Evolutionary conservation across 139 green algal species (phyloP).

Genomic region (Chlamydomonas schloesseri): DNA sequence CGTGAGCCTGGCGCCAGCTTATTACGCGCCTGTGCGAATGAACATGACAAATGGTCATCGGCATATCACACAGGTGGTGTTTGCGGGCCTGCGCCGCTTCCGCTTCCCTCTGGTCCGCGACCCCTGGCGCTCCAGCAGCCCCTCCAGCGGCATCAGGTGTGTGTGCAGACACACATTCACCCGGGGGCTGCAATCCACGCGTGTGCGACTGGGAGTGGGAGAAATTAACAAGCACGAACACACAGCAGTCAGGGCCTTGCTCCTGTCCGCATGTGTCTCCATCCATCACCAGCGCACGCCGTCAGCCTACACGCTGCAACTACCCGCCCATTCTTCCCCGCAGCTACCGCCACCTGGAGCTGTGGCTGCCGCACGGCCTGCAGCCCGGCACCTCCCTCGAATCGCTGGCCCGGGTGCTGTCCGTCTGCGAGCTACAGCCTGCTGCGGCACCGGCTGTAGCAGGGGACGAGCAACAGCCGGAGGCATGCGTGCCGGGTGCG

Average conservation of each 20-base stretch:
- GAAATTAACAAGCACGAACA: too few species aligned
- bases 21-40: too few species aligned
- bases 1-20: too few species aligned
- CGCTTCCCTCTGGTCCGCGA: background rate
- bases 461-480: too few species aligned
- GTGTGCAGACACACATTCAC: conserved; percentile 3
- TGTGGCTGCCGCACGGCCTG: conserved; percentile 67
- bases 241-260: too few species aligned
- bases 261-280: too few species aligned
- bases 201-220: background rate
- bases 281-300: too few species aligned
- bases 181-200: too few species aligned
- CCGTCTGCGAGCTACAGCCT: conserved; percentile 31
- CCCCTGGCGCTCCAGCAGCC: background rate
- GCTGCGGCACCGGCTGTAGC: background rate
- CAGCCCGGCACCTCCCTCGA: background rate
- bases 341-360: conserved; percentile 48
- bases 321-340: conserved; percentile 27
- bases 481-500: too few species aligned
- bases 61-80: too few species aligned
- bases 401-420: conserved; percentile 10
- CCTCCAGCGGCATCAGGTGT: background rate
- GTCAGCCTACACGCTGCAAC: too few species aligned
- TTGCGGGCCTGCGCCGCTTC: conserved; percentile 19
- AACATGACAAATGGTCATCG: too few species aligned